Evolutionary conservation across 768 basidiomycete genomes (phyloP), one percentile per base, ranked within the genome.

Genomic region (Lactifluus subvellereus): DNA sequence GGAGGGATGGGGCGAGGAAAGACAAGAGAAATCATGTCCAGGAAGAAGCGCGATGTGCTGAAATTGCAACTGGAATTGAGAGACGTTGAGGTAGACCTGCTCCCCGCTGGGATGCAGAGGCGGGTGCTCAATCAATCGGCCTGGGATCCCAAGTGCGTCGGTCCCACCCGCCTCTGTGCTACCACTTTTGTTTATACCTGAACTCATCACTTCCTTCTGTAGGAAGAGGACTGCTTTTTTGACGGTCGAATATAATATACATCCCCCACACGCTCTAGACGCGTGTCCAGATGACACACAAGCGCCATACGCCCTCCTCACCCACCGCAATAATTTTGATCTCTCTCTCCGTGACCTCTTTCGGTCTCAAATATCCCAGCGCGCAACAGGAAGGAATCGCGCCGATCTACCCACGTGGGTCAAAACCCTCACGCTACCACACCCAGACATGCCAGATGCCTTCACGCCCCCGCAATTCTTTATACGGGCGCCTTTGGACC

Each of bases 61-160:
- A 85, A 81, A 72, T 79, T 80, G 72, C 84, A 89, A 71, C 80
- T 95, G 33, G 86, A 85, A 62, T 73, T 76, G 38, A 74, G 80
- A 65, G 87, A 87, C 50, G 85, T 93, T 65, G 83, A 87, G 49
- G 80, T 94, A 74, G 89, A 90, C 51, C 68, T 91, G 59, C 79
- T 95, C 48, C 85, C 94, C 0, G 71, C 79, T 33, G 94, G 94
- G 13, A 97, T 97, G 94, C 86, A 88, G 66, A 78, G 84, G 64
- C 78, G 86, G 61, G 87, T 80, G 67, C 67, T 80, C 59, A 97
- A 95, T 72, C 89, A 92, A 72, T 94, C 92, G 7, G 80, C 77
- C 27, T 94, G 89, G 84, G 88, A 94, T 75, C 76, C 78, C 72
- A 91, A 82, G 94, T 96, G 59, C 57, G 56, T 72, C 11, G 56